Evolutionary conservation across 1,284 basidiomycete species (phyloP).

Genomic region (Irpex sp.): DNA sequence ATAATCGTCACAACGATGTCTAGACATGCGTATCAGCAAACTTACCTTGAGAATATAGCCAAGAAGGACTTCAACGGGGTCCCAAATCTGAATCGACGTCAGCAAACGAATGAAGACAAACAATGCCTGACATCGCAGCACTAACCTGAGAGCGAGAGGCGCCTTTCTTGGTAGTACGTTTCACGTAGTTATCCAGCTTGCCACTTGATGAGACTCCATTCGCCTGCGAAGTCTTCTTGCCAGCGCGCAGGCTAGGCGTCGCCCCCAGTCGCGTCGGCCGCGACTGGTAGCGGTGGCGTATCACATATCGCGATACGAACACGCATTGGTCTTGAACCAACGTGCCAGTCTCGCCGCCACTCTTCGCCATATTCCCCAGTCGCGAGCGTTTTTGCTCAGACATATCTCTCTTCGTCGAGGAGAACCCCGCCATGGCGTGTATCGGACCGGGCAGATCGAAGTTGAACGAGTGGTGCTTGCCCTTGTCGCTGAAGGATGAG

Average conservation of each 20-base stretch:
- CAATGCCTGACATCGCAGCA: neutral
- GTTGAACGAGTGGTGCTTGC: neutral
- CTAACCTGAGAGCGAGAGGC: no score
- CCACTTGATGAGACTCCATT: no score
- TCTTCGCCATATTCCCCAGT: neutral
- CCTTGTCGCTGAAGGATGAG: neutral
- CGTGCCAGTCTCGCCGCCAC: neutral
- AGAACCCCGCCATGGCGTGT: neutral
- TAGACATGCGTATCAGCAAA: neutral
- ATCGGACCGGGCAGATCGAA: neutral
- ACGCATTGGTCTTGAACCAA: neutral
- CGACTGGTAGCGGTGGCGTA: neutral
- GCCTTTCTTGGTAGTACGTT: no score
- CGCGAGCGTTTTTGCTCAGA: neutral
- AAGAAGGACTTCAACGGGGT: constrained; percentile 2
- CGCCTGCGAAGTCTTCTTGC: no score
- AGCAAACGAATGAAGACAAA: neutral
- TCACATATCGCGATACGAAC: neutral
- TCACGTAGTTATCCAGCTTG: no score
- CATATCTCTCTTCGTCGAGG: neutral
- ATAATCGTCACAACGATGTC: neutral
- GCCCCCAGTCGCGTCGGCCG: neutral
- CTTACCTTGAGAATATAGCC: neutral
- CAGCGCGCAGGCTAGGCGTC: no score
- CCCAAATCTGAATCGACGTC: neutral